Evolutionary conservation across 306 rosid species (phyloP).

Genomic region (Fragaria vesca): DNA sequence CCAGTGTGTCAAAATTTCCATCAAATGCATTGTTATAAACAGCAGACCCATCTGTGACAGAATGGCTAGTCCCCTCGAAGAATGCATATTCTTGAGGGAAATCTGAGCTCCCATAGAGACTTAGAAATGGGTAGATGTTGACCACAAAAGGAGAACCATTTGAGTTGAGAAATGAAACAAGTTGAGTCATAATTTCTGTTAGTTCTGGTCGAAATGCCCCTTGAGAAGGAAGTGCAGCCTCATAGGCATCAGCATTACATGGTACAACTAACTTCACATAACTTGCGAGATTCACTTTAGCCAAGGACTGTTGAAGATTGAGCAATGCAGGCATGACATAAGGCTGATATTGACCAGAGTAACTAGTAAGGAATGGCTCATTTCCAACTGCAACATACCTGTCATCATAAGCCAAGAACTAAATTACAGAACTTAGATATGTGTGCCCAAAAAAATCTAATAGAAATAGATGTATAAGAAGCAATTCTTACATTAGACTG

Average conservation of each 20-base stretch:
- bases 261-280: conserved; percentile 90
- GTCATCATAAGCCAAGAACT: conserved; percentile 25
- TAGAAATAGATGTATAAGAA: background rate
- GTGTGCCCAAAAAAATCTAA: background rate
- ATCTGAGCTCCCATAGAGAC: conserved; percentile 74
- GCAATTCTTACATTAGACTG: background rate
- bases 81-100: conserved; percentile 96
- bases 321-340: conserved; percentile 72
- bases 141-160: conserved; percentile 93
- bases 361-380: conserved; percentile 88
- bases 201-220: conserved; percentile 86
- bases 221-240: conserved; percentile 86
- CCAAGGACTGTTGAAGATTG: conserved; percentile 85
- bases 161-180: conserved; percentile 79
- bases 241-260: conserved; percentile 93
- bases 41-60: conserved; percentile 77
- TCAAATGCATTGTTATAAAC: conserved; percentile 92
- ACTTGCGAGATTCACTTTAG: conserved; percentile 74
- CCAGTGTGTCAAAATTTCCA: conserved; percentile 88
- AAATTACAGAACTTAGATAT: conserved; percentile 11
- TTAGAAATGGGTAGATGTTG: conserved; percentile 90
- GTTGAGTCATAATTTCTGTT: conserved; percentile 64
- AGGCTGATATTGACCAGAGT: conserved; percentile 68
- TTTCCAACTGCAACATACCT: conserved; percentile 94
- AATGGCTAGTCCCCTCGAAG: conserved; percentile 83